These are phyloP conservation scores for Hypholoma fasciculare DNA, from an alignment of 768 basidiomycete species.

Conservation along the genomic window DNA sequence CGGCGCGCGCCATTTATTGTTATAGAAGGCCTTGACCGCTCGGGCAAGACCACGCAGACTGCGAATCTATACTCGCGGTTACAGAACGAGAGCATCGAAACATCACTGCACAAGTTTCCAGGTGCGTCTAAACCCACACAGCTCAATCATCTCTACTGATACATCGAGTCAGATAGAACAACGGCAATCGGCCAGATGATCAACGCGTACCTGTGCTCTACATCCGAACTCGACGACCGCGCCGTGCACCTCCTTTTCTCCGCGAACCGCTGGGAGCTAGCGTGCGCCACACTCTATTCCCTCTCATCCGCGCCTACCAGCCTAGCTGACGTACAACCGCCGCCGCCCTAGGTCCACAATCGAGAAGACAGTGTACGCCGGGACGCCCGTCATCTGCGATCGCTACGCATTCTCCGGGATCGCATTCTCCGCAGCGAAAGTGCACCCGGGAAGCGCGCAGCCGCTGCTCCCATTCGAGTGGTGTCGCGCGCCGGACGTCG, in stretches of 20 bases:
- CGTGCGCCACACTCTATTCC: conserved; percentile 45
- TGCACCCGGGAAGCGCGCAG: conserved; percentile 7
- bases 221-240: conserved; percentile 87
- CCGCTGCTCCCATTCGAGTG: conserved; percentile 67
- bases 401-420: conserved; percentile 97
- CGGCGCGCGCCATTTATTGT: conserved; percentile 83
- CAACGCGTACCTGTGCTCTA: conserved; percentile 82
- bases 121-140: conserved; percentile 46
- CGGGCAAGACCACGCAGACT: conserved; percentile 92
- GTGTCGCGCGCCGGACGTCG: conserved; percentile 85
- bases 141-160: background rate
- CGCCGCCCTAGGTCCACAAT: conserved; percentile 53
- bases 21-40: conserved; percentile 93
- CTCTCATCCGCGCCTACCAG: background rate
- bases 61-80: conserved; percentile 58
- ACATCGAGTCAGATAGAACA: conserved; percentile 66
- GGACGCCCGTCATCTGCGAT: conserved; percentile 83
- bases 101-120: conserved; percentile 82
- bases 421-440: conserved; percentile 78
- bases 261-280: conserved; percentile 96
- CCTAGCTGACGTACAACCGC: background rate
- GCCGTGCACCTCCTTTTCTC: conserved; percentile 94
- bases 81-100: conserved; percentile 40
- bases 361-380: conserved; percentile 51
- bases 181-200: conserved; percentile 93